A percentile compares a stretch with the other conserved stretches of the same genome.
Conservation (phyloP, 805 yeast species). For the Metschnikowia anglica region DNA sequence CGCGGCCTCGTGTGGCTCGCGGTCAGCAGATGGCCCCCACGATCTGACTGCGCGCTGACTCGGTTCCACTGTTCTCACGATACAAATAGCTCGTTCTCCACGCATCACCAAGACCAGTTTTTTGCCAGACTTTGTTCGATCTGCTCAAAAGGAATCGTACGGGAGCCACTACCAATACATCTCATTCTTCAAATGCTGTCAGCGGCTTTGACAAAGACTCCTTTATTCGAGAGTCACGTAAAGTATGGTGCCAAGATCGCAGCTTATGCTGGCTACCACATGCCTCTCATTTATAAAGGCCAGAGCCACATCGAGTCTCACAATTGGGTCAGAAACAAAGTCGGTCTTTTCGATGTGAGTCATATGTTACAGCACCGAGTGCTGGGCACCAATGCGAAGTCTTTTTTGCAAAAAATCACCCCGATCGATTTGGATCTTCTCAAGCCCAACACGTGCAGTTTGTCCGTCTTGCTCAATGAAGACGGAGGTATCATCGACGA, state of each 20-base stretch:
- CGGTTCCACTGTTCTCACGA: conserved; percentile 6
- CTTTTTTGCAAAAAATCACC: conserved; percentile 75
- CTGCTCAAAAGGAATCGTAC: too few species aligned
- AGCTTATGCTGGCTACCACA: conserved; percentile 92
- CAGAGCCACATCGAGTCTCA: conserved; percentile 92
- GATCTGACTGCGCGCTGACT: conserved; percentile 11
- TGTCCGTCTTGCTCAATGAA: conserved; percentile 72
- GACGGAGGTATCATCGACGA: conserved; percentile 87
- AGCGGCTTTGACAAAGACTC: conserved; percentile 57
- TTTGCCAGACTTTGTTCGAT: too few species aligned
- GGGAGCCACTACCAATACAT: too few species aligned
- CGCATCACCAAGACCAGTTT: neutral
- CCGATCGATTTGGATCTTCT: conserved; percentile 77
- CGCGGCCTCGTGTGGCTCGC: neutral
- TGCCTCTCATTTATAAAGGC: conserved; percentile 89
- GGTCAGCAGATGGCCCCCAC: conserved; percentile 4
- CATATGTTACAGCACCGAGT: conserved; percentile 94
- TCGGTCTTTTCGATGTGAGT: conserved; percentile 93
- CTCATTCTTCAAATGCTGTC: conserved; percentile 3
- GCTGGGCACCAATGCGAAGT: conserved; percentile 63
- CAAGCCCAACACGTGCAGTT: conserved; percentile 58
- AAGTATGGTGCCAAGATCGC: conserved; percentile 86
- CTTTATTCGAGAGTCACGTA: conserved; percentile 77
- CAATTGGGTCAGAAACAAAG: conserved; percentile 84
- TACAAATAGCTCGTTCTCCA: conserved; percentile 3